Conservation (phyloP, 1,284 basidiomycete species). For the Exobasidium cylindrosporum region DNA sequence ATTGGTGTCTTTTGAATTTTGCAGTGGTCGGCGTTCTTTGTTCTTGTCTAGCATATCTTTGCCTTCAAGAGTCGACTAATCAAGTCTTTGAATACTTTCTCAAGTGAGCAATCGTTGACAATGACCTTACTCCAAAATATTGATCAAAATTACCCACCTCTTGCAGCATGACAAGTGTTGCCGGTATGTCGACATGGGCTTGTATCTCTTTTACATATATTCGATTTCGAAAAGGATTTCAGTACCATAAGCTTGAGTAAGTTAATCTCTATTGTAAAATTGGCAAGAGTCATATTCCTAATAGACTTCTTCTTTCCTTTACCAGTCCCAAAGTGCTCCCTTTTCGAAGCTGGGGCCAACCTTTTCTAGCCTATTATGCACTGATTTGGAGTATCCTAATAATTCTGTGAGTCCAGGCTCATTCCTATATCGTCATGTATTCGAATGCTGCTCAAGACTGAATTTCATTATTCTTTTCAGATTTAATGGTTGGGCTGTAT, state of each 20-base stretch:
- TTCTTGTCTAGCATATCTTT: not conserved
- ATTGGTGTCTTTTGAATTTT: constrained; percentile 63
- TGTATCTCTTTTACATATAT: constrained; percentile 73
- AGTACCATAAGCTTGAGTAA: constrained; percentile 59
- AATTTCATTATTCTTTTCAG: constrained; percentile 38
- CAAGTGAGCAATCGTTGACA: no score
- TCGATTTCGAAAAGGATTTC: constrained; percentile 68
- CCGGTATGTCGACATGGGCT: constrained; percentile 75
- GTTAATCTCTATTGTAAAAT: not conserved
- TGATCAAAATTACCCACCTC: no score
- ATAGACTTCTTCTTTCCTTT: not conserved
- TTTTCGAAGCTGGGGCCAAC: constrained; percentile 57
- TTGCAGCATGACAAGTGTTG: constrained; percentile 61
- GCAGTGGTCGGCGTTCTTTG: constrained; percentile 38
- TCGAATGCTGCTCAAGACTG: constrained; percentile 21
- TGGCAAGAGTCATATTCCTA: not conserved
- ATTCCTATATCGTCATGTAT: no score
- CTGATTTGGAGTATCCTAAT: not conserved
- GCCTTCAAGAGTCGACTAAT: not conserved
- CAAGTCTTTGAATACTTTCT: not conserved
- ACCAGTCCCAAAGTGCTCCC: constrained; percentile 59
- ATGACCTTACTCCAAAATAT: no score
- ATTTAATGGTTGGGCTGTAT: constrained; percentile 27
- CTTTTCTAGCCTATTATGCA: not conserved
- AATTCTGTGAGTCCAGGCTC: constrained; percentile 26